Conservation (phyloP, 1,139 yeast species). For the Debaryomycetaceae sp. region DNA sequence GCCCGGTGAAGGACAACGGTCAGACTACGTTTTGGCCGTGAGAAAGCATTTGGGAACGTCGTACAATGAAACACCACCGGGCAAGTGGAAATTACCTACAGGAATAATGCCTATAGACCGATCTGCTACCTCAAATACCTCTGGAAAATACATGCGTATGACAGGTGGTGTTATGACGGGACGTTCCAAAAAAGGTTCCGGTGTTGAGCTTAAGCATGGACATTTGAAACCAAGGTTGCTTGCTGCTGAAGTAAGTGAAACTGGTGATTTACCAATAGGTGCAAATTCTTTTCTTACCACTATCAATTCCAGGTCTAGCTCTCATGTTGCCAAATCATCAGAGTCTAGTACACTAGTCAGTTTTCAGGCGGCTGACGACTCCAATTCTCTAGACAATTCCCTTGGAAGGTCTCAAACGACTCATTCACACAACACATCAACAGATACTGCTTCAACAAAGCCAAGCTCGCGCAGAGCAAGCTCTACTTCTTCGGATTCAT, state of each 20-base stretch:
- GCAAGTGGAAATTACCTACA: slow-evolving; percentile 61
- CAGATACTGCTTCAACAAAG: slow-evolving; percentile 8
- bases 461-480: slow-evolving; percentile 14
- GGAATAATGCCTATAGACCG: slow-evolving; percentile 53
- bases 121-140: slow-evolving; percentile 24
- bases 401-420: slow-evolving; percentile 31
- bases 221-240: slow-evolving; percentile 70
- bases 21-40: slow-evolving; percentile 53
- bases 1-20: slow-evolving; percentile 52
- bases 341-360: slow-evolving; percentile 17
- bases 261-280: slow-evolving; percentile 28
- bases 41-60: slow-evolving; percentile 54
- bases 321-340: slow-evolving; percentile 18
- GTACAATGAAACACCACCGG: slow-evolving; percentile 53
- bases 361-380: slow-evolving; percentile 9
- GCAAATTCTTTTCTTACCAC: slow-evolving; percentile 2
- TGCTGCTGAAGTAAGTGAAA: slow-evolving; percentile 77
- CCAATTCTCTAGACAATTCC: slow-evolving; percentile 18
- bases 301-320: slow-evolving; percentile 5
- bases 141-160: slow-evolving; percentile 31
- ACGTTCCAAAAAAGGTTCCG: slow-evolving; percentile 35
- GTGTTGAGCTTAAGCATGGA: slow-evolving; percentile 71
- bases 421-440: slow-evolving; percentile 17
- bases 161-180: slow-evolving; percentile 23
- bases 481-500: slow-evolving; percentile 20